Base-by-base conservation (phyloP, 495 filamentous ascomycete species). In the Penicillium steckii region DNA sequence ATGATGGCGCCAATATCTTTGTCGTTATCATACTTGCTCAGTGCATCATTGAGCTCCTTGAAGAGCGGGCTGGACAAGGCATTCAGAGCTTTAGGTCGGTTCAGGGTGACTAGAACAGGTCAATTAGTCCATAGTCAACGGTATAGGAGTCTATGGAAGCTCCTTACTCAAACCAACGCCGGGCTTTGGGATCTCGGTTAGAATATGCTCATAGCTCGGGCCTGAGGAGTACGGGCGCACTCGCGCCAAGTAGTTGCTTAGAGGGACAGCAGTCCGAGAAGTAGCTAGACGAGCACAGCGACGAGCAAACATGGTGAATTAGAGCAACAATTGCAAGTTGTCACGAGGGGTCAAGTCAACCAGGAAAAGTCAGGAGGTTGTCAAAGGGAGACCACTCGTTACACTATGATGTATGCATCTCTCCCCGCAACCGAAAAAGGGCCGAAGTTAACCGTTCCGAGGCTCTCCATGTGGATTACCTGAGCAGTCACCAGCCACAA, bases 41-140 rank as follows among this genome's bases (percentile, higher is more conserved):
- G 84, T 23, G 91, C 90, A 48, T 82, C 68, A 72, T 97, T 97
- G 65, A 98, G 81, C 73, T 98, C 94, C 32, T 65, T 71, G 68
- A 98, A 94, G 26, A 97, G 85, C 12, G 93, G 89, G 15, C 85
- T 88, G 69, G 76, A 91, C 52, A 98, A 84, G 29, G 94, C 93
- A 68, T 98, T 98, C 65, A 95, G 85, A 27, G 91, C 90, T 72
- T 93, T 95, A 50, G 94, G 94, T 29, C 94, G 88, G 80, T 95
- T 91, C 48, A 98, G 78, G n/a, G 91, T 94, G 62, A 97, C 93
- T 95, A 25, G 25, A 2, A 9, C 46, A 10, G 27, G 59, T 38
- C 13, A 55, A 22, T 23, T 26, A 43, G 59, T 29, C 25, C 35
- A 37, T 21, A n/a, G 7, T 1, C 27, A 44, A 50, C 47, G 22